A percentile compares a stretch with the other conserved stretches of the same genome.
These are phyloP conservation scores for Zizania latifolia DNA, from an alignment of 176 grass and related monocot species.

Conservation along the genomic window DNA sequence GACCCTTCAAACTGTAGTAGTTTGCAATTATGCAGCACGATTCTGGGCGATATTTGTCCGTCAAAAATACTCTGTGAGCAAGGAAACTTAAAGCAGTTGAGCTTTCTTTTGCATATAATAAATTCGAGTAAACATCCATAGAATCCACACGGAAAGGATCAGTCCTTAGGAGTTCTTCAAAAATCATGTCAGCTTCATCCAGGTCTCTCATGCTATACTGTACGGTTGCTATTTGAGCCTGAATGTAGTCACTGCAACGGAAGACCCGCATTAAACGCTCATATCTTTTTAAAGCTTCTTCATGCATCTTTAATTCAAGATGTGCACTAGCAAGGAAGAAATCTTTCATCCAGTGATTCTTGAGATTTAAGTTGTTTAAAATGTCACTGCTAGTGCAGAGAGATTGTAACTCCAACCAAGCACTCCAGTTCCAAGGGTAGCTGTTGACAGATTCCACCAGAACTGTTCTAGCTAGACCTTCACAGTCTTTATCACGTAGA, in stretches of 20 bases:
- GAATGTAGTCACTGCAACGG: conserved; percentile 75
- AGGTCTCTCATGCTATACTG: conserved; percentile 93
- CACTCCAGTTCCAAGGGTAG: conserved; percentile 98
- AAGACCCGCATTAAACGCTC: conserved; percentile 67
- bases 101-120: conserved; percentile 96
- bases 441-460: conserved; percentile 88
- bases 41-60: conserved; percentile 91
- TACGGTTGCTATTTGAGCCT: conserved; percentile 90
- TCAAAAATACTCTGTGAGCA: conserved; percentile 95
- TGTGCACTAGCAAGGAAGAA: conserved; percentile 89
- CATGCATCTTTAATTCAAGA: conserved; percentile 89
- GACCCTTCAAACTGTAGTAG: conserved; percentile 98
- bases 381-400: conserved; percentile 71
- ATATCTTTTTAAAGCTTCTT: conserved; percentile 86
- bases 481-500: conserved; percentile 80
- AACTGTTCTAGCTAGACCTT: conserved; percentile 53
- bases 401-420: conserved; percentile 86
- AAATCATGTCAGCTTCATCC: conserved; percentile 92
- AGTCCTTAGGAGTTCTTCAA: conserved; percentile 90
- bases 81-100: conserved; percentile 86
- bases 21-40: conserved; percentile 99
- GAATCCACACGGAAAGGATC: conserved; percentile 96
- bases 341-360: conserved; percentile 99
- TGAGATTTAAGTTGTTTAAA: conserved; percentile 77
- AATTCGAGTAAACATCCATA: conserved; percentile 94